A percentile compares a stretch with the other conserved stretches of the same genome.
Evolutionary conservation across 2,329 filamentous ascomycete species (phyloP).

Genomic region (Aspergillus proliferans): DNA sequence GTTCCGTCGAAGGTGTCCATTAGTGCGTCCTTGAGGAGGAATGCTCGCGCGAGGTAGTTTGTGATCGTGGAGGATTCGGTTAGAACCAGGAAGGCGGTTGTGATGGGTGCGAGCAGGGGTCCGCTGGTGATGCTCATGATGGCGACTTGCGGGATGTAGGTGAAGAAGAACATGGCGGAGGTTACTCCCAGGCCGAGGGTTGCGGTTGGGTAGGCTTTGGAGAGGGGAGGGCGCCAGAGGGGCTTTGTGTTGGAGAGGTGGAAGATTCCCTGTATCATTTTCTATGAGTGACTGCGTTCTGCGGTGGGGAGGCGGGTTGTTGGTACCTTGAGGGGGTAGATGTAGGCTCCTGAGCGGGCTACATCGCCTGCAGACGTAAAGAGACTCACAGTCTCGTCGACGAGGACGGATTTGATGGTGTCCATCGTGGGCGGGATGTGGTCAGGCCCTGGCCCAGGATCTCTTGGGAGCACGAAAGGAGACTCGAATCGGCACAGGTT

Average conservation of each 20-base stretch:
- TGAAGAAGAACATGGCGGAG: constrained; percentile 76
- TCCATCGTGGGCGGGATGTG: constrained; percentile 21
- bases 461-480: not conserved
- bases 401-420: constrained; percentile 52
- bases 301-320: too few relatives aligned
- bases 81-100: constrained; percentile 54
- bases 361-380: constrained; percentile 61
- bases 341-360: constrained; percentile 67
- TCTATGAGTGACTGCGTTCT: too few relatives aligned
- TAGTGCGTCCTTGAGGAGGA: constrained; percentile 73
- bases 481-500: not conserved
- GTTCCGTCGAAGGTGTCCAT: constrained; percentile 83
- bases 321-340: constrained; percentile 71
- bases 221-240: constrained; percentile 54
- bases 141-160: constrained; percentile 78
- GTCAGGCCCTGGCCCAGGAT: not conserved
- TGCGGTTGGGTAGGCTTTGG: constrained; percentile 57
- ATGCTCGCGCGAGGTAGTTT: constrained; percentile 57
- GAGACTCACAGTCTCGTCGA: constrained; percentile 66
- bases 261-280: constrained; percentile 44
- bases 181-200: constrained; percentile 67
- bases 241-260: constrained; percentile 54
- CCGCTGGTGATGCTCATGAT: constrained; percentile 80
- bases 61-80: constrained; percentile 51
- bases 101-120: constrained; percentile 58